Base-by-base conservation (phyloP, 352 stramenopile species). In the Achlya hypogyna region DNA sequence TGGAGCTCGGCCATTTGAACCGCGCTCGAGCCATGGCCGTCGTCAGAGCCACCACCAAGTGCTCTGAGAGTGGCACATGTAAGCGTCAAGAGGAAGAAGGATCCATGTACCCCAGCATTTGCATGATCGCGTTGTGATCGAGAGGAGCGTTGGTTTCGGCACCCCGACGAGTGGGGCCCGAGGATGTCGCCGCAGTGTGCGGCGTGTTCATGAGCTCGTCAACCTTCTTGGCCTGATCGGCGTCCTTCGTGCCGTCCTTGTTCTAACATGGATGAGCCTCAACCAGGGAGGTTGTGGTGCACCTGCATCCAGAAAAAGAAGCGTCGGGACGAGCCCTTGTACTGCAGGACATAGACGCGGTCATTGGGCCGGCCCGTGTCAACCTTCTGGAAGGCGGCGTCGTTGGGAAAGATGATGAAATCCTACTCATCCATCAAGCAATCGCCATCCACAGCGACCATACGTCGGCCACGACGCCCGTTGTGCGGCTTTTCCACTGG, bases 301-400 rank as follows among this genome's bases (percentile, higher is more conserved):
- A 89, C 88, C 83, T 97, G 91, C 89, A 97, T 96, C 91, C 91
- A 98, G 74, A 97, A 98, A 74, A 97, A 96, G 75, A 97, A 97
- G 23, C 90, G 87, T 20, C 91, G 86, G 8, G 82, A 83, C 63
- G 83, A 95, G 73, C 91, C 93, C 72, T 95, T 95, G 82, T 96
- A 97, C 77, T 98, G 88, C 66, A 98, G 71, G 54, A 97, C 74
- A 71, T 89, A 96, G 25, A 98, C 91, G 53, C 91, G 86, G 71
- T 98, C 91, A 16, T 77, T 64, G 3, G 78, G 69, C 23, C 84
- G 81, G 25, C 91, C 90, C 5, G 91, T 98, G 75, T 96, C 77
- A 22, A 95, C 90, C 71, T 87, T 88, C 63, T 74, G 75, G 71
- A 97, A 97, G 60, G 82, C 72, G 9, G 89, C 88, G 69, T 97